Evolutionary conservation across 345 rosid species (phyloP).

Genomic region (Diplotaxis tenuifolia): DNA sequence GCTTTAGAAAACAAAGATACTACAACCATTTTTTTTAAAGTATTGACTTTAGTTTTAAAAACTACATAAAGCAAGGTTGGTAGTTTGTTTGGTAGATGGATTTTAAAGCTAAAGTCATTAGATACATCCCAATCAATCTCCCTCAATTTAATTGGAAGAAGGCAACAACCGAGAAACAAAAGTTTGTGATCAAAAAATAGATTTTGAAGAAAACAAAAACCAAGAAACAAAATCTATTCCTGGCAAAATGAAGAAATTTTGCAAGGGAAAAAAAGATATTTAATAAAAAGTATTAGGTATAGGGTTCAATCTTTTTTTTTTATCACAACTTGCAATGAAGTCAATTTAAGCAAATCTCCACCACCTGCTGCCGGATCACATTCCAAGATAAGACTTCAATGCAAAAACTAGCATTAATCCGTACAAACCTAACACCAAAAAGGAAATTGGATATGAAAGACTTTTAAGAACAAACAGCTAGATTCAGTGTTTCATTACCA

Average conservation of each 20-base stretch:
- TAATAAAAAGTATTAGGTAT: conserved; percentile 19
- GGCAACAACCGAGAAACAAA: no score
- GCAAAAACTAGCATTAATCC: conserved; percentile 20
- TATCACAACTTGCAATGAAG: conserved; percentile 9
- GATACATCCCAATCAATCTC: no score
- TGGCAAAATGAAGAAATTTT: not conserved
- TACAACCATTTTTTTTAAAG: no score
- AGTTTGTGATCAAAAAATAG: no score
- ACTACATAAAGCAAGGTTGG: no score
- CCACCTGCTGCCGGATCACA: conserved; percentile 11
- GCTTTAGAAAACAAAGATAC: no score
- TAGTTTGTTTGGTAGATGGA: no score
- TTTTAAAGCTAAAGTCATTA: no score
- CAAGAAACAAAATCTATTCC: not conserved
- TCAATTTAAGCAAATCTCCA: not conserved
- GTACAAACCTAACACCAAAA: conserved; percentile 33
- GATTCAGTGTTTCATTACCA: conserved; percentile 25
- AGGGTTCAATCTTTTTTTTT: conserved; percentile 10
- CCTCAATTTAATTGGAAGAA: no score
- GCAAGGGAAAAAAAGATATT: not conserved
- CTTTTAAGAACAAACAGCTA: conserved; percentile 28
- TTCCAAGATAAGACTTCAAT: conserved; percentile 15
- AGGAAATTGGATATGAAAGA: conserved; percentile 18
- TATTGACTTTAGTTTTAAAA: no score
- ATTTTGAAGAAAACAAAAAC: not conserved